Evolutionary conservation across 2,329 filamentous ascomycete genomes (phyloP), one percentile per base, ranked within the genome.

Genomic region (Cladosporium sp.): DNA sequence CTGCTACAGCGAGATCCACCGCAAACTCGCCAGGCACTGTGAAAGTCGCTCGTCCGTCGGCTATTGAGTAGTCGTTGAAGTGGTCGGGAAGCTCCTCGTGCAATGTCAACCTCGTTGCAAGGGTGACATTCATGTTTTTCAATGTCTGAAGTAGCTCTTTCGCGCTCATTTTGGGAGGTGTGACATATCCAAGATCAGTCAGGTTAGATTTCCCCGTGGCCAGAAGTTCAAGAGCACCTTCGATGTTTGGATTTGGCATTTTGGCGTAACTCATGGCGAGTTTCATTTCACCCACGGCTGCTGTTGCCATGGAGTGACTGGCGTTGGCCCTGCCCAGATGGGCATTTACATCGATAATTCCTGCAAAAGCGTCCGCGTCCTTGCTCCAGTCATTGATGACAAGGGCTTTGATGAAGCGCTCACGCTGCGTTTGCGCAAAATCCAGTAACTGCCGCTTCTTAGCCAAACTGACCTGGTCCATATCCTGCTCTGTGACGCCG

Each of bases 331-430:
- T 63, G 19, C 60, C 62, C 54, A 94, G 76, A 73, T 92, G 89
- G 20, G 78, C 77, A 63, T 86, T 87, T 56, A 98, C 72, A 62
- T 97, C 91, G 57, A 97, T 94, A 53, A 97, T 77, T 67, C 86
- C 89, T 71, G 85, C 86, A 59, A 97, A 87, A 59, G 86, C 82
- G 33, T 82, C 78, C 29, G 85, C 83, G 66, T 87, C 85, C 62
- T 86, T 80, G 64, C 86, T 88, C 93, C 93, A 98, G 69, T 93
- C 86, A 1, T 86, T 83, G 40, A 98, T 84, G 18, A 98, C 89
- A 16, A 96, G 76, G 7, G 91, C 80, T 71, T 98, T 97, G 66
- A 95, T 88, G 76, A 94, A 97, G 71, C 88, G 89, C 25, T 85
- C 83, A 62, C 95, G 85, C 62, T 86, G 82, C 18, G 83, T 79